phyloP scores from a whole-genome alignment of 2,329 filamentous ascomycete genomes.

The Byssothecium circinans region DNA sequence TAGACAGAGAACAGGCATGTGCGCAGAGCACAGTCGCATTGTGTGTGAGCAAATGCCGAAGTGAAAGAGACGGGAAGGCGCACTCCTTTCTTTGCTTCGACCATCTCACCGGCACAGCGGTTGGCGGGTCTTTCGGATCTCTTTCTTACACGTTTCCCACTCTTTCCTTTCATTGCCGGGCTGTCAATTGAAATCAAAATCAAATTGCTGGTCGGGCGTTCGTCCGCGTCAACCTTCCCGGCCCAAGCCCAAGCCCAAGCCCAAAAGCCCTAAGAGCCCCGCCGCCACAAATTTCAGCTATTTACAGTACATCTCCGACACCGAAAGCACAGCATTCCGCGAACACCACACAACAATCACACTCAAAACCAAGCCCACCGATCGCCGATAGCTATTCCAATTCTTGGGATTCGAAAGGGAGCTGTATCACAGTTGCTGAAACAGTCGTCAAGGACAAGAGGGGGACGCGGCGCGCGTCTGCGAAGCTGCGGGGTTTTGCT shows the following conservation, averaged over 20 bases:
- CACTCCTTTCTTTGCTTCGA: neutral
- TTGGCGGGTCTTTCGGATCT: too few species aligned
- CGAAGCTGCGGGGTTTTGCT: neutral
- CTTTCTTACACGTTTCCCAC: too few species aligned
- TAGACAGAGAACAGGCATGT: too few species aligned
- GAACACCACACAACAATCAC: neutral
- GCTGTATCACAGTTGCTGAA: neutral
- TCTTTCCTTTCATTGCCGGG: neutral
- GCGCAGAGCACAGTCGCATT: too few species aligned
- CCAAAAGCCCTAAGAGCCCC: too few species aligned
- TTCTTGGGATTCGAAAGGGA: neutral
- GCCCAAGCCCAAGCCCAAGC: too few species aligned
- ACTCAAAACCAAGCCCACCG: neutral
- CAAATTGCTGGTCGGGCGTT: too few species aligned
- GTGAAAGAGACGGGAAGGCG: too few species aligned
- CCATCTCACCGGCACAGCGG: neutral
- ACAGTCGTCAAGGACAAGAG: neutral
- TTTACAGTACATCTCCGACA: neutral
- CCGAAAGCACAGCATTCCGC: neutral
- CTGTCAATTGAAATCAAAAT: too few species aligned
- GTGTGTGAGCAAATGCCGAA: too few species aligned
- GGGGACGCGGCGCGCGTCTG: neutral
- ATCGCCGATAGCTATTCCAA: too few species aligned
- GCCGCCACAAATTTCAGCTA: slow-evolving; percentile 18
- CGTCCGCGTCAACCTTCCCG: too few species aligned